phyloP scores from a whole-genome alignment of 2,329 filamentous ascomycete species.

The Botrytis tulipae region DNA sequence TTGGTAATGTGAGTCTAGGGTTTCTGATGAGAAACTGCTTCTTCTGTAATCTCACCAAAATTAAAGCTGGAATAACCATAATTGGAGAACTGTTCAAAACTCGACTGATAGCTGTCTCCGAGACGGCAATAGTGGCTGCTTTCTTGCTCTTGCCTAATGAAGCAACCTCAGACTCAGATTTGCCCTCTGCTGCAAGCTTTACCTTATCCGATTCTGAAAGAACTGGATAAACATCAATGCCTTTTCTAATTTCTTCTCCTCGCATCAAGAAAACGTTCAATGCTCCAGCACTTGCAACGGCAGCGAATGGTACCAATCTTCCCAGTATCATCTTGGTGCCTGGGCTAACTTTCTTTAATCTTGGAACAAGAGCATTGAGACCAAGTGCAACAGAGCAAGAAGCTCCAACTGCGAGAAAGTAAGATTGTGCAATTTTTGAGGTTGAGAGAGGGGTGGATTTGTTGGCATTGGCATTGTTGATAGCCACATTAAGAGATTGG shows the following conservation, averaged over 20 bases:
- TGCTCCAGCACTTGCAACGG: conserved; percentile 85
- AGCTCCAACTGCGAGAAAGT: conserved; percentile 85
- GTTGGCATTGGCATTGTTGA: conserved; percentile 97
- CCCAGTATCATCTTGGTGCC: conserved; percentile 73
- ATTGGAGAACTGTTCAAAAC: conserved; percentile 94
- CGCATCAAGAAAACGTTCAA: conserved; percentile 98
- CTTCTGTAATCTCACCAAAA: conserved; percentile 81
- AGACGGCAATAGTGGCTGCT: conserved; percentile 85
- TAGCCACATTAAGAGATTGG: conserved; percentile 95
- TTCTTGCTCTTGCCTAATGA: conserved; percentile 84
- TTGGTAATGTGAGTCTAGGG: conserved; percentile 72
- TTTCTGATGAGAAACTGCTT: conserved; percentile 76
- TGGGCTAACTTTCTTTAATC: conserved; percentile 73
- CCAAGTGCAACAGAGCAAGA: conserved; percentile 93
- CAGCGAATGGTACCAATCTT: conserved; percentile 93
- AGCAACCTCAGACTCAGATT: conserved; percentile 61
- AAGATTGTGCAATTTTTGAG: conserved; percentile 80
- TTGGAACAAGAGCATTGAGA: conserved; percentile 84
- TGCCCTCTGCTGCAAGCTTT: conserved; percentile 54
- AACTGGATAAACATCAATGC: conserved; percentile 89
- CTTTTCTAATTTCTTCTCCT: conserved; percentile 86
- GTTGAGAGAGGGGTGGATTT: conserved; percentile 88
- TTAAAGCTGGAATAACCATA: conserved; percentile 90
- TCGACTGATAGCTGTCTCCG: conserved; percentile 86
- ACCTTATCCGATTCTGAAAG: conserved; percentile 68